Percentiles rank a stretch among this genome's conserved stretches.
These are phyloP conservation scores for Filobasidium wieringae DNA, from an alignment of 768 basidiomycete genomes.

Conservation along the genomic window DNA sequence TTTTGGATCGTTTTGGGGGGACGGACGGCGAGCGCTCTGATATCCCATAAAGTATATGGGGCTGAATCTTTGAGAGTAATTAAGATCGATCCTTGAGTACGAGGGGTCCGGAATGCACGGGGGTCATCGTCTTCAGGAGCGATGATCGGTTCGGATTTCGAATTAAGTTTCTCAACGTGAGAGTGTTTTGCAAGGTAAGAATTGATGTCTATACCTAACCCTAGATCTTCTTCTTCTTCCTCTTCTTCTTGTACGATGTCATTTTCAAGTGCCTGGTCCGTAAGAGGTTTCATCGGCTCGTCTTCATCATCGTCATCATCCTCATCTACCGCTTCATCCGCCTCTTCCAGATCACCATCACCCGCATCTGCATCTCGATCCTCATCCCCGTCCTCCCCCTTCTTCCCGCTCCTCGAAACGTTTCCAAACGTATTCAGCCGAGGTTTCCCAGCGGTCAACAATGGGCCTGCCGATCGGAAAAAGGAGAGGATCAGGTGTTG, in stretches of 20 bases:
- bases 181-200: slow-evolving; percentile 3
- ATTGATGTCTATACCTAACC: slow-evolving; percentile 7
- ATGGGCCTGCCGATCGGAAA: slow-evolving; percentile 56
- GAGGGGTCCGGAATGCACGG: slow-evolving; percentile 17
- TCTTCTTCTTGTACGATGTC: slow-evolving; percentile 20
- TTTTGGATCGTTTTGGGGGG: slow-evolving; percentile 63
- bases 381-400: slow-evolving; percentile 21
- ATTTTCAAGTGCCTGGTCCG: no score
- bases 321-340: neutral
- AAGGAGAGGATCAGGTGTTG: slow-evolving; percentile 73
- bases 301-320: slow-evolving; percentile 28
- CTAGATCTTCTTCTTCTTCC: slow-evolving; percentile 19
- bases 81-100: slow-evolving; percentile 58
- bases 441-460: slow-evolving; percentile 48
- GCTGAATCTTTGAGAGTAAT: slow-evolving; percentile 73
- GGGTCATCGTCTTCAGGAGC: neutral
- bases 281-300: slow-evolving; percentile 43
- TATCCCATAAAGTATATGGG: slow-evolving; percentile 78
- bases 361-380: neutral
- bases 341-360: neutral
- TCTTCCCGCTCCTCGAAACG: slow-evolving; percentile 5
- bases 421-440: slow-evolving; percentile 41
- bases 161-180: slow-evolving; percentile 2
- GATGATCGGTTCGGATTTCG: slow-evolving; percentile 3
- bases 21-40: slow-evolving; percentile 32